Evolutionary conservation across 306 rosid genomes (phyloP).

Genomic region (Astragalus membranaceus): DNA sequence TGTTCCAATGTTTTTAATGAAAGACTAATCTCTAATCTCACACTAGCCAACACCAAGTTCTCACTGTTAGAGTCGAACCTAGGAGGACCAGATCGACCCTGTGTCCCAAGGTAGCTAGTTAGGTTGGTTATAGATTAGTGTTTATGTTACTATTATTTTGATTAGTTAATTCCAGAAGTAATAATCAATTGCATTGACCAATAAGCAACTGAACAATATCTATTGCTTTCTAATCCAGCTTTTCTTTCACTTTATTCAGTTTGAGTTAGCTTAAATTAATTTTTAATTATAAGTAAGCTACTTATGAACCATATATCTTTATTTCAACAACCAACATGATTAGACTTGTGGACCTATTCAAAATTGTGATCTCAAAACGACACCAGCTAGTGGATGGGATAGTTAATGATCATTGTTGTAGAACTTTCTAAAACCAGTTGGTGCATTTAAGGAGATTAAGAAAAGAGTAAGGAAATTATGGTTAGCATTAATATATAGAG

Average conservation of each 20-base stretch:
- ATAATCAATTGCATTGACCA: conserved; percentile 13
- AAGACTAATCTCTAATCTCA: no score
- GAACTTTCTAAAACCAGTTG: conserved; percentile 12
- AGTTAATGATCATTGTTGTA: conserved; percentile 17
- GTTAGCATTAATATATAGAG: conserved; percentile 2
- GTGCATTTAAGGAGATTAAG: conserved; percentile 3
- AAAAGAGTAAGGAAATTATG: conserved; percentile 6
- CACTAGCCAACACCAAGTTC: no score
- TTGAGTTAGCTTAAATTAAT: conserved; percentile 39
- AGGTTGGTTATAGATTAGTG: background rate
- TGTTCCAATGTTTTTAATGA: no score
- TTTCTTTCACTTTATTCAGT: background rate
- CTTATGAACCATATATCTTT: conserved; percentile 47
- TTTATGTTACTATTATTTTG: background rate
- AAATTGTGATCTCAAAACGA: conserved; percentile 31
- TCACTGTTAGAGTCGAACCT: no score
- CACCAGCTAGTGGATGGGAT: conserved; percentile 25
- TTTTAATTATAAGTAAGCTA: conserved; percentile 39
- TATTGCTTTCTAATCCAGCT: conserved; percentile 23
- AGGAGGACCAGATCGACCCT: no score
- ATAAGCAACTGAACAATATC: conserved; percentile 19
- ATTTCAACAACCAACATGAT: conserved; percentile 89
- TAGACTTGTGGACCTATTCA: conserved; percentile 59
- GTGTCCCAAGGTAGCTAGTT: no score
- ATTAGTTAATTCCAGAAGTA: no score